Conservation (phyloP, 164 flowering plant genomes). For the Liriodendron chinense region DNA sequence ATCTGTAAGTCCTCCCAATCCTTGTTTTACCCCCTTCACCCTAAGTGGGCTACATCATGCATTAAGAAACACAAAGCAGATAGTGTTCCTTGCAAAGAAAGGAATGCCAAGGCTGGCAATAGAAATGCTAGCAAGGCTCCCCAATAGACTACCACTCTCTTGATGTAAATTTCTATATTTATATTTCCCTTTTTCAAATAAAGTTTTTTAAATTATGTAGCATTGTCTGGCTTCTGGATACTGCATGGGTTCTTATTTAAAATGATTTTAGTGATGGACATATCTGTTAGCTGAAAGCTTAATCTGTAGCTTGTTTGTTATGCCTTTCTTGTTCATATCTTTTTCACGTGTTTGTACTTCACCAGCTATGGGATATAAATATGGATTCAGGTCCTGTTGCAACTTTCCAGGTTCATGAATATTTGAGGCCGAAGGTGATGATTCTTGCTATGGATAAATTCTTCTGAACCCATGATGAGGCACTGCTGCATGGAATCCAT, state of each 20-base stretch:
- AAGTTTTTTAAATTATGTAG: background rate
- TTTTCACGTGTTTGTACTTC: background rate
- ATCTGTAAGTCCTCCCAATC: background rate
- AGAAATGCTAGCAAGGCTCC: no score
- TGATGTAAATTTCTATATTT: no score
- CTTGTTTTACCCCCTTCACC: background rate
- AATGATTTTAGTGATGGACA: background rate
- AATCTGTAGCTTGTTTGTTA: background rate
- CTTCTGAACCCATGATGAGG: background rate
- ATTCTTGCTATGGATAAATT: conserved; percentile 1
- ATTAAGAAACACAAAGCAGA: background rate
- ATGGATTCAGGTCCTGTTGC: conserved; percentile 99
- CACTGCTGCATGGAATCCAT: background rate
- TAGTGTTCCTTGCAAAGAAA: no score
- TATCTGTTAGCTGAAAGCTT: conserved; percentile 1
- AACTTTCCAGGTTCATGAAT: conserved; percentile 94
- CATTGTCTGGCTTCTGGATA: background rate
- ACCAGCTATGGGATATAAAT: conserved; percentile 95
- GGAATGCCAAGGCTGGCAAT: no score
- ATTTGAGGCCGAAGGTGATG: conserved; percentile 87
- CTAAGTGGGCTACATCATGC: background rate
- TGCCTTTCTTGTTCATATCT: conserved; percentile 14
- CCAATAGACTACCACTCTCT: no score
- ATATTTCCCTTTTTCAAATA: no score
- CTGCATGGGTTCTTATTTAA: background rate